These are phyloP conservation scores for Pulveroboletus frians DNA, from an alignment of 768 basidiomycete species.

Conservation along the genomic window DNA sequence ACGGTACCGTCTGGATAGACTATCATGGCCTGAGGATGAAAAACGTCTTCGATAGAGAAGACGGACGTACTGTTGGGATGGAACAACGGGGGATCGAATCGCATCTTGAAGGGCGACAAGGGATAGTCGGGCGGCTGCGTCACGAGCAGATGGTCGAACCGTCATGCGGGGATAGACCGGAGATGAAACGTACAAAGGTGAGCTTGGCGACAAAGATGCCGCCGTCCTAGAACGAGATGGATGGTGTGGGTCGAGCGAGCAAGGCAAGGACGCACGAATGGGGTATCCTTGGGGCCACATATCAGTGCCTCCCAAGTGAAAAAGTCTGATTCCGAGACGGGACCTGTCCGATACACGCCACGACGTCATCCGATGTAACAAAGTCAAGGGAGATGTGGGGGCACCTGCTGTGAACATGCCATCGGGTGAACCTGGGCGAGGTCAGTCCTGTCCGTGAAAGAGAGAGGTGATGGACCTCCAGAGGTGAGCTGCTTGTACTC, in stretches of 20 bases:
- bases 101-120: slow-evolving; percentile 98
- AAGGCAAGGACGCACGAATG: slow-evolving; percentile 54
- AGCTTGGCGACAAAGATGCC: slow-evolving; percentile 91
- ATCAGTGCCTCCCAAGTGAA: slow-evolving; percentile 96
- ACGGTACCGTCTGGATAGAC: slow-evolving; percentile 89
- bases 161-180: too few species aligned
- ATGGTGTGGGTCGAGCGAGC: neutral
- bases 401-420: slow-evolving; percentile 93
- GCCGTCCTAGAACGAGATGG: slow-evolving; percentile 59
- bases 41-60: too few species aligned
- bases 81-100: slow-evolving; percentile 93
- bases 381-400: neutral
- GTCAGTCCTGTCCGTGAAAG: too few species aligned
- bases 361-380: too few species aligned
- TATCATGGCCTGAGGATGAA: too few species aligned
- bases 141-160: neutral
- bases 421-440: slow-evolving; percentile 63
- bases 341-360: slow-evolving; percentile 44
- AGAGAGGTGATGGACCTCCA: slow-evolving; percentile 47
- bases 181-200: slow-evolving; percentile 64
- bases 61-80: slow-evolving; percentile 86
- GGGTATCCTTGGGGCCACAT: slow-evolving; percentile 89
- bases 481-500: slow-evolving; percentile 86
- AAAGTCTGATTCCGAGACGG: slow-evolving; percentile 88
- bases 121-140: slow-evolving; percentile 68